These are phyloP conservation scores for Fusarium begoniae DNA, from an alignment of 2,329 filamentous ascomycete genomes.

Conservation along the genomic window DNA sequence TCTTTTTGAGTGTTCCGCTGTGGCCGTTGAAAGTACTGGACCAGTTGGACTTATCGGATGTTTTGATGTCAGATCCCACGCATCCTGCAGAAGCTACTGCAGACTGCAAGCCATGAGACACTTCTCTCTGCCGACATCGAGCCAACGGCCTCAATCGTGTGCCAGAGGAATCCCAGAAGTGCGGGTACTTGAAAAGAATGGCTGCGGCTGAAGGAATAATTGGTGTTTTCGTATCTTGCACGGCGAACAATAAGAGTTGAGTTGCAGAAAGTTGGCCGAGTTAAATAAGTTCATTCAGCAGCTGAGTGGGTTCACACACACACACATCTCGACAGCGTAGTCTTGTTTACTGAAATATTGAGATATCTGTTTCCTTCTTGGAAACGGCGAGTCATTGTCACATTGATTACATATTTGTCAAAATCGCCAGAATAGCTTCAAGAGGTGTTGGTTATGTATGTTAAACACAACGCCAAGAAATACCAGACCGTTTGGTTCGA, in stretches of 20 bases:
- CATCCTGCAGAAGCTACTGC: slow-evolving; percentile 12
- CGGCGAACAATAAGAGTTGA: slow-evolving; percentile 1
- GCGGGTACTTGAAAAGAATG: slow-evolving; percentile 17
- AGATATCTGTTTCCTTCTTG: neutral
- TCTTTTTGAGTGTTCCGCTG: neutral
- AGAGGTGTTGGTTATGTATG: neutral
- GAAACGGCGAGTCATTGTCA: slow-evolving; percentile 3
- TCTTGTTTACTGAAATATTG: neutral
- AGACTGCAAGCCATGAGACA: slow-evolving; percentile 37
- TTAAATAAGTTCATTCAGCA: slow-evolving; percentile 19
- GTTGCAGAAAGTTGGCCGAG: slow-evolving; percentile 28
- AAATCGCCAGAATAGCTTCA: slow-evolving; percentile 1
- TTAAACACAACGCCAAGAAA: slow-evolving; percentile 9
- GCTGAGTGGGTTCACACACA: slow-evolving; percentile 8
- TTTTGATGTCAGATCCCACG: slow-evolving; percentile 33
- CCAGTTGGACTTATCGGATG: slow-evolving; percentile 32
- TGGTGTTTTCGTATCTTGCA: slow-evolving; percentile 4
- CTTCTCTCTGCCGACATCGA: slow-evolving; percentile 30
- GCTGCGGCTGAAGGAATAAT: neutral
- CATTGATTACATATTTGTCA: neutral
- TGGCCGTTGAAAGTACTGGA: slow-evolving; percentile 27
- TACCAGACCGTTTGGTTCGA: neutral
- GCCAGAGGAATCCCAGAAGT: slow-evolving; percentile 9
- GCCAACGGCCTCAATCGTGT: slow-evolving; percentile 17
- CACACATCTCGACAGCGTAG: neutral